Evolutionary conservation across 371 early-diverging fungal genomes (phyloP), one percentile per base, ranked within the genome.

Genomic region (Choanephora cucurbitarum): DNA sequence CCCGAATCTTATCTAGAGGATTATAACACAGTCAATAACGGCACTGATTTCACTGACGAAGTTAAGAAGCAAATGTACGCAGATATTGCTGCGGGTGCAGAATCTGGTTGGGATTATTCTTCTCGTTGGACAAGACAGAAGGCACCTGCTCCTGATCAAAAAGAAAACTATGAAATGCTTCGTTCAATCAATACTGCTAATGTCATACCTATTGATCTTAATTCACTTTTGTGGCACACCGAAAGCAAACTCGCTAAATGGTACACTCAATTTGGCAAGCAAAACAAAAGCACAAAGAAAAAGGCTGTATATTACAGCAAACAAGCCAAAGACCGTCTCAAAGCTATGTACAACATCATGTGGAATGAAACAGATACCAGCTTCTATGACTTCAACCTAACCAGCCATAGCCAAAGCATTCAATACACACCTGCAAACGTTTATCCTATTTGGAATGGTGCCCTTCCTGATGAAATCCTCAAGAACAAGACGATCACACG

Each of bases 51-150:
- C 13, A 71, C 70, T 33, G 45, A 52, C 0, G 58, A 49, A 0
- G 55, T 60, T 0, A 79, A 76, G 39, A 47, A 50, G 4, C 57
- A 42, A 2, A 54, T 89, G 11, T 93, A 85, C 62, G 71, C 81
- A 1, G 85, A 93, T 39, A 60, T 94, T 45, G 91, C 91, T 15
- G 76, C 93, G 0, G 92, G 84, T 19, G 92, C 97, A 3, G 96
- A 97, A 69, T 82, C 89, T 15, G 97, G 97, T 9, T 92, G 92
- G 92, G 95, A 95, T 70, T 95, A 87, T 61, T 83, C 88, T 17
- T 77, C 85, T 2, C 79, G 95, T 28, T 93, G 91, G 91, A 69
- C 87, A 5, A 64, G 57, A 9, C 41, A 65, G 34, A 67, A 78
- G 10, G 28, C 24, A 8, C 71, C 70, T 1, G 44, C 50, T n/a